Evolutionary conservation across 176 grass and related monocot species (phyloP), one percentile per base, ranked within the genome.

Genomic region (Guadua angustifolia): DNA sequence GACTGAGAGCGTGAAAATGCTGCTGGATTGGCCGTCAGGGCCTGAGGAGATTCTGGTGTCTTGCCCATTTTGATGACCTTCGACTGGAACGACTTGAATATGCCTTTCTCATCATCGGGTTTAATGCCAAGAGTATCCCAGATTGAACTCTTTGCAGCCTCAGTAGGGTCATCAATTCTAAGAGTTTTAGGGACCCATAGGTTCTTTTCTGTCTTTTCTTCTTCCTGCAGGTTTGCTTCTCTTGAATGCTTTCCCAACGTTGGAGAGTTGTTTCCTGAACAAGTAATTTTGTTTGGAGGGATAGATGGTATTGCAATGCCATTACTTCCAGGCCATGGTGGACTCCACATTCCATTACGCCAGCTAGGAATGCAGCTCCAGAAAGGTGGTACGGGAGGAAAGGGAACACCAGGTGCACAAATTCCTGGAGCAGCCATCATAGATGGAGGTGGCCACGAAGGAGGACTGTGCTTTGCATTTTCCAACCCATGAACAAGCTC

Each of bases 91-190:
- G 86, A 77, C 77, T 93, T 88, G 59, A 91, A 83, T 26, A 91
- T 55, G 50, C 82, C 59, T 73, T 69, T 85, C 39, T 94, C 82
- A 8, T 86, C 89, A 87, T 88, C 89, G 87, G 71, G 76, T 82
- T 94, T 94, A 81, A 98, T 93, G 42, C 95, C 89, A n/a, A 90
- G 93, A 78, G 85, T 83, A 26, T 86, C 57, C 89, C 87, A 87
- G 85, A 98, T 88, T 15, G 86, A 93, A 87, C 89, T 98, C 87
- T 94, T 95, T 40, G 89, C 86, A 0, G 87, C 93, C 70, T 94
- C 91, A 45, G 82, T 74, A 56, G 85, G 89, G 45, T 95, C 81
- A 78, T 77, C 85, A 66, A 94, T 81, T 72, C 91, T 87, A 53
- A 93, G 85, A 26, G 88, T 85, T 85, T 95, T 98, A 25, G 96